Conservation (phyloP, 352 stramenopile species). For the Sclerospora graminicola region DNA sequence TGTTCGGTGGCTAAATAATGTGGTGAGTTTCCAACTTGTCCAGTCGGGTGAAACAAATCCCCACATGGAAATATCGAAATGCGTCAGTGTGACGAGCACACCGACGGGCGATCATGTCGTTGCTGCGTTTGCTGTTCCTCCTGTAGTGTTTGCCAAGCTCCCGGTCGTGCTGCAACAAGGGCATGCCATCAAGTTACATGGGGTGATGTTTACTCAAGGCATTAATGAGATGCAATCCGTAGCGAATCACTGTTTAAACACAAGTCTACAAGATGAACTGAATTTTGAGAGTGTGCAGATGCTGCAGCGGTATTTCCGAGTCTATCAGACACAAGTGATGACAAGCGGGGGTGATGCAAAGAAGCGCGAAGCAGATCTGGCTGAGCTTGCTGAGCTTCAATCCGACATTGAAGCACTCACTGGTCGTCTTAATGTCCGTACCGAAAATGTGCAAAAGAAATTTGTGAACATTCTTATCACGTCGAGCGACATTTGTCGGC, state of each 20-base stretch:
- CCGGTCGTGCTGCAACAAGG: constrained; percentile 53
- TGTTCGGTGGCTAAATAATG: constrained; percentile 69
- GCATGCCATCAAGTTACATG: constrained; percentile 63
- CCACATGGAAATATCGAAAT: constrained; percentile 64
- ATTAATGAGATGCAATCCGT: constrained; percentile 93
- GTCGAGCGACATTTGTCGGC: constrained; percentile 83
- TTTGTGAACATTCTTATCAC: constrained; percentile 82
- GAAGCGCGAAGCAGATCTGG: constrained; percentile 16
- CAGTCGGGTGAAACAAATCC: constrained; percentile 39
- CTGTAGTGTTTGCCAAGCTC: constrained; percentile 40
- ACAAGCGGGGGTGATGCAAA: constrained; percentile 13
- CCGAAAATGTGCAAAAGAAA: constrained; percentile 73
- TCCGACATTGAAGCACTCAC: constrained; percentile 46
- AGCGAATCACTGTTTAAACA: constrained; percentile 79
- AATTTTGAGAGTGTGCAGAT: constrained; percentile 69
- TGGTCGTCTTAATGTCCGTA: constrained; percentile 46
- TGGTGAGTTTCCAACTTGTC: constrained; percentile 72
- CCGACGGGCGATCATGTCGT: constrained; percentile 48
- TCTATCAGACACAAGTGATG: constrained; percentile 61
- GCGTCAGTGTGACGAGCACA: constrained; percentile 46
- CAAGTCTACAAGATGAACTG: constrained; percentile 77
- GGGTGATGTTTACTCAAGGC: constrained; percentile 83
- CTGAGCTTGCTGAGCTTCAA: constrained; percentile 40
- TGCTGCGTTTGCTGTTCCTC: constrained; percentile 56
- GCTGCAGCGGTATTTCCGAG: constrained; percentile 61